phyloP scores from a whole-genome alignment of 2,329 filamentous ascomycete species.

The Didymella glomerata region DNA sequence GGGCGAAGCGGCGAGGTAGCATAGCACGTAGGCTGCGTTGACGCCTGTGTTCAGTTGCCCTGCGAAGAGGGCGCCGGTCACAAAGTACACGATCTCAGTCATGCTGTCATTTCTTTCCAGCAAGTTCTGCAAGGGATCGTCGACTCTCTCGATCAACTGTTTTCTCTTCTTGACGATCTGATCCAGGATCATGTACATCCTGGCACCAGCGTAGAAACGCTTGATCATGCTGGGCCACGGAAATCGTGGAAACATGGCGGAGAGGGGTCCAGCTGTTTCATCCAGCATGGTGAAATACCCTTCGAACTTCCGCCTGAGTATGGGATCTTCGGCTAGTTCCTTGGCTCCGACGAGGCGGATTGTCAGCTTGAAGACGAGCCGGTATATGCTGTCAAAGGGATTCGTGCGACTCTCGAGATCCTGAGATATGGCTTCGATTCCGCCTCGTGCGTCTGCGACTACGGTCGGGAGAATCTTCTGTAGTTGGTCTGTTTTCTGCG shows the following conservation, averaged over 20 bases:
- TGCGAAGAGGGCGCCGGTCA: neutral
- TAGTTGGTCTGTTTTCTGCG: slow-evolving; percentile 4
- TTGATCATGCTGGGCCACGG: neutral
- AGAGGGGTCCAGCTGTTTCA: neutral
- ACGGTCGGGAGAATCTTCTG: slow-evolving; percentile 1
- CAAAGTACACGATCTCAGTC: neutral
- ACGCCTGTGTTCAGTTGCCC: neutral
- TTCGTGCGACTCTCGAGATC: neutral
- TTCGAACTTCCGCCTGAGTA: neutral
- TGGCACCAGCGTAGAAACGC: neutral
- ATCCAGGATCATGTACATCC: neutral
- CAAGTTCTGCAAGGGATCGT: neutral
- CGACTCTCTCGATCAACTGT: neutral
- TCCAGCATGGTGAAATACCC: neutral
- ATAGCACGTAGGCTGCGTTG: neutral
- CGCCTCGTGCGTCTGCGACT: neutral
- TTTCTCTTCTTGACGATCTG: neutral
- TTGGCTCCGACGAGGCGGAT: neutral
- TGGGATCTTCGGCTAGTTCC: neutral
- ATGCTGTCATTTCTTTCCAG: neutral
- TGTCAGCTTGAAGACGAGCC: neutral
- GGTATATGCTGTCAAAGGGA: neutral
- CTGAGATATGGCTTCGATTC: neutral
- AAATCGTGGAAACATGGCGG: neutral
- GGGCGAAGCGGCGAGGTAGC: neutral